Conservation (phyloP, 345 rosid genomes). For the Combretum micranthum region DNA sequence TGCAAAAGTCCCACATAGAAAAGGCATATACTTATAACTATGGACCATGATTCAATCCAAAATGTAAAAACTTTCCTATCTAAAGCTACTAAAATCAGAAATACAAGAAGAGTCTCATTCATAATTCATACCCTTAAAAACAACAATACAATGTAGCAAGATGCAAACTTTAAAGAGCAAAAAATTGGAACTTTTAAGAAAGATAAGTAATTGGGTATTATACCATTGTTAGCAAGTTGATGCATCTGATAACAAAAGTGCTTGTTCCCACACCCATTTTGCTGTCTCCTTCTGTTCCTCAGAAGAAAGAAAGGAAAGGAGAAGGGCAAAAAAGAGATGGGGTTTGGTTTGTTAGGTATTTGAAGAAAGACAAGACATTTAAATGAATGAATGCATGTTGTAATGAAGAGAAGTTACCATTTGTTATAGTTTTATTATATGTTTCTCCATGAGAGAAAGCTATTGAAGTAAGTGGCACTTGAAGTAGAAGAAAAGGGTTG, state of each 20-base stretch:
- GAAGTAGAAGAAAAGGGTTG: slow-evolving; percentile 19
- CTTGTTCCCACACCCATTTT: slow-evolving; percentile 81
- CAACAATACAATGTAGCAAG: background rate
- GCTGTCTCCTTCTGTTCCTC: slow-evolving; percentile 9
- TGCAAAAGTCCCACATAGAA: no score
- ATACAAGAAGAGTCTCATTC: no score
- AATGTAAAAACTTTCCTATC: no score
- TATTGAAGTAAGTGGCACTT: slow-evolving; percentile 16
- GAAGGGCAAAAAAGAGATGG: background rate
- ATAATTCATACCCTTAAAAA: no score
- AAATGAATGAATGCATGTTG: no score
- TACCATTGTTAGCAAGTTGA: slow-evolving; percentile 91
- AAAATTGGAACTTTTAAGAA: background rate
- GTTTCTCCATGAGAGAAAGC: slow-evolving; percentile 8
- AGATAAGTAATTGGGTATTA: slow-evolving; percentile 3
- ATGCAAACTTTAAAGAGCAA: background rate
- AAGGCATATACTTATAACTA: no score
- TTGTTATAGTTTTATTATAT: no score
- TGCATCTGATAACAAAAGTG: slow-evolving; percentile 85
- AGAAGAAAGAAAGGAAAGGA: slow-evolving; percentile 1
- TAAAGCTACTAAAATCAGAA: no score
- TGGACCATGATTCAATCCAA: no score
- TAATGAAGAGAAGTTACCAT: no score
- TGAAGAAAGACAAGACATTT: background rate
- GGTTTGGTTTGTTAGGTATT: slow-evolving; percentile 1